Evolutionary conservation across 2,329 filamentous ascomycete species (phyloP).

Genomic region (Phaeomoniella chlamydospora): DNA sequence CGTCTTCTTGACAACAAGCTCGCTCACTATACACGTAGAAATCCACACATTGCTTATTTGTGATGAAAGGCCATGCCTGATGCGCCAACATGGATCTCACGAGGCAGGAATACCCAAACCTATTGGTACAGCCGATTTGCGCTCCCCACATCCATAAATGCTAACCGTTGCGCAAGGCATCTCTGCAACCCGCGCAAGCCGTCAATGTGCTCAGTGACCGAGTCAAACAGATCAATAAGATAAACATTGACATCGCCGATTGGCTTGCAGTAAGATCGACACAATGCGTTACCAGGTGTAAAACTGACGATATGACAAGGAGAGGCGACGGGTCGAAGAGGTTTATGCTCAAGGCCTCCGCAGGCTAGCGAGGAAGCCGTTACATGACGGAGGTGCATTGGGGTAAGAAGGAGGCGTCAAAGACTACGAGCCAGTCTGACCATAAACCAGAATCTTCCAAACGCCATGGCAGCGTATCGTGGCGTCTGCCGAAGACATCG

Average conservation of each 20-base stretch:
- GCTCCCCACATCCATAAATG: not conserved
- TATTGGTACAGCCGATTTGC: conserved; percentile 61
- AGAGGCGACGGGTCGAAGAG: conserved; percentile 84
- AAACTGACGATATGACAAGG: conserved; percentile 38
- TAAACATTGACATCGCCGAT: conserved; percentile 87
- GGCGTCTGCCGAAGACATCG: conserved; percentile 63
- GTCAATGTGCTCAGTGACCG: conserved; percentile 72
- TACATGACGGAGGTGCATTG: conserved; percentile 65
- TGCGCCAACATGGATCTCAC: conserved; percentile 54
- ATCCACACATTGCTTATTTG: too few relatives aligned
- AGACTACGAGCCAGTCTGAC: conserved; percentile 1
- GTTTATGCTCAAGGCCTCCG: conserved; percentile 70
- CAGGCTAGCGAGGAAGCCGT: conserved; percentile 61
- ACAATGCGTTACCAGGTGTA: conserved; percentile 5
- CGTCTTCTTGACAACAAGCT: too few relatives aligned
- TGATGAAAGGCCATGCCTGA: not conserved
- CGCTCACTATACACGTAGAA: too few relatives aligned
- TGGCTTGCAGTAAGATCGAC: conserved; percentile 59
- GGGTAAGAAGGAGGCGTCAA: conserved; percentile 67
- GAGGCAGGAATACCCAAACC: conserved; percentile 79
- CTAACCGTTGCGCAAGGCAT: conserved; percentile 40
- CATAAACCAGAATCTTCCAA: conserved; percentile 79
- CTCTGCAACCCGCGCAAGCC: conserved; percentile 68
- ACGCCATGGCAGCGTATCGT: conserved; percentile 81
- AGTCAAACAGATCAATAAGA: conserved; percentile 68